Conservation (phyloP, 139 green algal genomes). For the Closterium sp. region DNA sequence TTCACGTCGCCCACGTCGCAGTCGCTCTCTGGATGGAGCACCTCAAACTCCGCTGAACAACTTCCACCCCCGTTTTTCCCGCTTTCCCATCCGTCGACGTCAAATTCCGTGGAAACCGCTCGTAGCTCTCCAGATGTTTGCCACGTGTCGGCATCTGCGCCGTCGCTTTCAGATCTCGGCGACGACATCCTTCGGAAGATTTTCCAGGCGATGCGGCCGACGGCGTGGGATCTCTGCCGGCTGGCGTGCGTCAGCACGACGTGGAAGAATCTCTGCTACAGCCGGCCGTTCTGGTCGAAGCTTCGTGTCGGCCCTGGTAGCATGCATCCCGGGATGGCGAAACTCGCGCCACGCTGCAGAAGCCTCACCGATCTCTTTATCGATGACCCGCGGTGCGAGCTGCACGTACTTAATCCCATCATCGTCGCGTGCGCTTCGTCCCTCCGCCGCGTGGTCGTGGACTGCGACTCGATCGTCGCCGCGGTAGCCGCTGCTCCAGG, state of each 20-base stretch:
- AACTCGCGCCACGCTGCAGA: not conserved
- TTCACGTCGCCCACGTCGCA: no score
- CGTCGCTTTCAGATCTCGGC: not conserved
- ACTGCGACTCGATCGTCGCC: slow-evolving; percentile 9
- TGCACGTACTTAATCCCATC: slow-evolving; percentile 30
- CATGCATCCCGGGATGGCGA: not conserved
- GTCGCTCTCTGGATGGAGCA: no score
- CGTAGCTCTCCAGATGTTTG: no score
- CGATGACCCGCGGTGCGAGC: slow-evolving; percentile 30
- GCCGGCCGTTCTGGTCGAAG: not conserved
- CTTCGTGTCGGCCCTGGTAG: not conserved
- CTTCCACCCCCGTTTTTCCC: no score
- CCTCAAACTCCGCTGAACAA: no score
- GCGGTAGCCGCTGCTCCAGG: not conserved
- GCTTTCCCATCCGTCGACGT: no score
- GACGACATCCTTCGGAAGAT: slow-evolving; percentile 1
- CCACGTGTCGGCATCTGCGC: no score
- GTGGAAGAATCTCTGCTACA: slow-evolving; percentile 17
- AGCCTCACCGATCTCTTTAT: slow-evolving; percentile 18
- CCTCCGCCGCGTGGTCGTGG: slow-evolving; percentile 1
- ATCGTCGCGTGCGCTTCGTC: not conserved
- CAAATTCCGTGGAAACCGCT: no score
- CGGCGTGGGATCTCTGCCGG: slow-evolving; percentile 9
- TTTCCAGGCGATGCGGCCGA: not conserved
- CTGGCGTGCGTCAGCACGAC: slow-evolving; percentile 3